phyloP scores from a whole-genome alignment of 2,329 filamentous ascomycete species.

The Aspergillus ustus region DNA sequence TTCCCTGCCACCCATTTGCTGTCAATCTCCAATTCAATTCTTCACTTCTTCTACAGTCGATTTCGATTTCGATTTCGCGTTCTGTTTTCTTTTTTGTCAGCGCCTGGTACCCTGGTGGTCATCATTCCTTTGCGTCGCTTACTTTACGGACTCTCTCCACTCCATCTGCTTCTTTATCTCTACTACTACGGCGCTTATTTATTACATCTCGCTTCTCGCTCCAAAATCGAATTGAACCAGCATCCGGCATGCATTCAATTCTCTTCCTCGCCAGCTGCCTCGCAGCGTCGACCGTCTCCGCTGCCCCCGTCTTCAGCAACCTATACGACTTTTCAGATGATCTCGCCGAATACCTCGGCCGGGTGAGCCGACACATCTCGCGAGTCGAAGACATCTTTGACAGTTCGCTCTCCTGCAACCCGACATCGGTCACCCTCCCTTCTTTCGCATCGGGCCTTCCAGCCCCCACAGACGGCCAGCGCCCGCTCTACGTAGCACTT shows the following conservation, averaged over 20 bases:
- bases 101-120: slow-evolving; percentile 12
- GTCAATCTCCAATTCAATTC: slow-evolving; percentile 13
- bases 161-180: background rate
- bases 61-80: background rate
- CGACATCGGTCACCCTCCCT: slow-evolving; percentile 41
- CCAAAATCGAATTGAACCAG: slow-evolving; percentile 6
- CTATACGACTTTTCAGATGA: slow-evolving; percentile 46
- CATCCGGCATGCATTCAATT: slow-evolving; percentile 27
- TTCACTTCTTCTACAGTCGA: slow-evolving; percentile 1
- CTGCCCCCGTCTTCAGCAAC: slow-evolving; percentile 37
- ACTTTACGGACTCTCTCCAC: slow-evolving; percentile 4
- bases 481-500: slow-evolving; percentile 77
- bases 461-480: slow-evolving; percentile 59
- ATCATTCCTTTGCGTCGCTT: slow-evolving; percentile 6
- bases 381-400: slow-evolving; percentile 26
- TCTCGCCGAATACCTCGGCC: slow-evolving; percentile 45
- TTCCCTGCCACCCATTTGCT: slow-evolving; percentile 9
- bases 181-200: background rate
- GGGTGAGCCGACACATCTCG: slow-evolving; percentile 46
- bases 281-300: slow-evolving; percentile 38
- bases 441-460: slow-evolving; percentile 65
- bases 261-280: slow-evolving; percentile 36
- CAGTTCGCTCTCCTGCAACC: slow-evolving; percentile 36
- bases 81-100: slow-evolving; percentile 9
- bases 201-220: background rate